Conservation (phyloP, 495 filamentous ascomycete species). For the Opeltia flavorubescens region DNA sequence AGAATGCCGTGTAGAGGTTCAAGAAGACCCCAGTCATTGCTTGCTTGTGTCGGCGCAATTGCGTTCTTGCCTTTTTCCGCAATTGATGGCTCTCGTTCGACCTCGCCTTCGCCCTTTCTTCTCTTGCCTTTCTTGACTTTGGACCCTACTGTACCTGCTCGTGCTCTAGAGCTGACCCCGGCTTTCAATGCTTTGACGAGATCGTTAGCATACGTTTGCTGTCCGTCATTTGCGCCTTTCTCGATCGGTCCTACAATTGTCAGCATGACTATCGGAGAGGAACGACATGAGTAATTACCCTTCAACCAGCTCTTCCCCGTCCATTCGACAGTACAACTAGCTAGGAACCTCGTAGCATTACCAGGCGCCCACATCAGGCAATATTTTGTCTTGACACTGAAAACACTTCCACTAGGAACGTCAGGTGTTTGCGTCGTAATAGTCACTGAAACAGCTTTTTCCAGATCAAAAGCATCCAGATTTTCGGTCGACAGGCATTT, state of each 20-base stretch:
- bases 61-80: slow-evolving; percentile 23
- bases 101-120: slow-evolving; percentile 39
- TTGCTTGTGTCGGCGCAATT: slow-evolving; percentile 6
- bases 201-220: slow-evolving; percentile 64
- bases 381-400: slow-evolving; percentile 82
- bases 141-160: slow-evolving; percentile 23
- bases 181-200: slow-evolving; percentile 57
- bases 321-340: slow-evolving; percentile 89
- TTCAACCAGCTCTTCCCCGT: slow-evolving; percentile 96
- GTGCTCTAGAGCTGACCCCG: slow-evolving; percentile 52
- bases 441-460: slow-evolving; percentile 69
- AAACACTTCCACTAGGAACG: slow-evolving; percentile 87
- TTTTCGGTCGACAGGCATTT: slow-evolving; percentile 83
- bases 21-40: slow-evolving; percentile 60
- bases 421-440: slow-evolving; percentile 82
- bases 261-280: slow-evolving; percentile 11
- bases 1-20: slow-evolving; percentile 61
- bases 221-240: slow-evolving; percentile 86
- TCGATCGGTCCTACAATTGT: slow-evolving; percentile 66
- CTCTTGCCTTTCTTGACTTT: slow-evolving; percentile 36
- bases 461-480: slow-evolving; percentile 69
- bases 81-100: slow-evolving; percentile 30
- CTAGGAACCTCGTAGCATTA: slow-evolving; percentile 68
- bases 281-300: slow-evolving; percentile 35
- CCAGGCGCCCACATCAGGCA: slow-evolving; percentile 82